Base-by-base conservation (phyloP, 1,139 yeast species). In the Candida albicans region DNA sequence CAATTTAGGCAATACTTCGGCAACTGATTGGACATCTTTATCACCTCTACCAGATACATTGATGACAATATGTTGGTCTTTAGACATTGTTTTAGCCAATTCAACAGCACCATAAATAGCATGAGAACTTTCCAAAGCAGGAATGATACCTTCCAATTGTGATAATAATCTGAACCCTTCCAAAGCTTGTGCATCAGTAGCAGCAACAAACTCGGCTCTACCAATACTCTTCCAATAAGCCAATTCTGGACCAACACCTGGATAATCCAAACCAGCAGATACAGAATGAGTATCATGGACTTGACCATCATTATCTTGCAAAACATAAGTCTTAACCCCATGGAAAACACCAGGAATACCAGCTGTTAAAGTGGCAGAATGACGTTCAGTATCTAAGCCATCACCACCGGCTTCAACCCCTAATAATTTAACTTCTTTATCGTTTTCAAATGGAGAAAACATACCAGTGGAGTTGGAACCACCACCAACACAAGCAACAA, bases 341-440 rank as follows among this genome's bases (percentile, higher is more conserved):
- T 93, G 99, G 82, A 93, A 85, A 49, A 93, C 99, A 72, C 99
- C 99, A 10, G 96, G 95, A 51, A 81, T 76, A 61, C 99, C 99
- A 30, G 79, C 95, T 11, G 96, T 82, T 57, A 93, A 77, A 27
- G 99, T 90, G 24, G 99, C 99, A 40, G 96, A 87, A 64, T 93
- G 98, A 57, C 81, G 77, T 18, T 75, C 80, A 15, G 97, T 87
- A 57, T 88, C 89, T 40, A 93, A 56, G 61, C 99, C 99, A 56
- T 89, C 96, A 67, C 99, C 99, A 64, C 96, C 99, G 41, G 99
- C 99, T 72, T 95, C 99, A 48, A 91, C 91, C 62, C 99, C 99
- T 40, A 90, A 70, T 64, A 95, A 73, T 60, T 80, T 81, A 42
- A 93, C 99, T 10, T 79, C 72, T 10, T 64, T 55, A 61, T 90